phyloP scores from a whole-genome alignment of 2,329 filamentous ascomycete species.

The Chaetomium sp. region DNA sequence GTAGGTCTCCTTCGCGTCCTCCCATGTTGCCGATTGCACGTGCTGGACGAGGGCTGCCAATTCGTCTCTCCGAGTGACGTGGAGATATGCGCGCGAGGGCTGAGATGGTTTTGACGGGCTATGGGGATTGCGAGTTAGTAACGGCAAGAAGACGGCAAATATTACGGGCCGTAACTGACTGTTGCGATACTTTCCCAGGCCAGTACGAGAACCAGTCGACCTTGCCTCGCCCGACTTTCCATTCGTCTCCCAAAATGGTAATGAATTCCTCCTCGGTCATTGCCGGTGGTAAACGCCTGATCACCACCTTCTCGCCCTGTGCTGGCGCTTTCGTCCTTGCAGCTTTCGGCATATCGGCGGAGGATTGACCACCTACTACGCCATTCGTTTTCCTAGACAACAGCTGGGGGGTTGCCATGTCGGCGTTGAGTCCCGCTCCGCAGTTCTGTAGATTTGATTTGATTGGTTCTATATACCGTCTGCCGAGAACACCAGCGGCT shows the following conservation, averaged over 20 bases:
- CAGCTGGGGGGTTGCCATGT: conserved; percentile 34
- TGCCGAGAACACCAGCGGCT: neutral
- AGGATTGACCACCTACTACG: conserved; percentile 49
- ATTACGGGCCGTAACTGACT: conserved; percentile 58
- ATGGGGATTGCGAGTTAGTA: conserved; percentile 53
- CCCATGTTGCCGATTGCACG: conserved; percentile 70
- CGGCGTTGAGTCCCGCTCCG: neutral
- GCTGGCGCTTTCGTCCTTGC: conserved; percentile 54
- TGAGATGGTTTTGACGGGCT: conserved; percentile 82
- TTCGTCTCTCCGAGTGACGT: conserved; percentile 71
- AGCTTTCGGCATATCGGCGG: conserved; percentile 44
- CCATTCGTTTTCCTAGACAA: conserved; percentile 52
- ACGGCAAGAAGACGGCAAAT: neutral
- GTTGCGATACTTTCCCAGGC: conserved; percentile 73
- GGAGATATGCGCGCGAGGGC: conserved; percentile 79
- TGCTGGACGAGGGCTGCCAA: conserved; percentile 68
- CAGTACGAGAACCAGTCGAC: conserved; percentile 79
- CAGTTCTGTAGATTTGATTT: neutral
- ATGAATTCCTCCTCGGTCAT: conserved; percentile 80
- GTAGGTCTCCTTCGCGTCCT: conserved; percentile 78
- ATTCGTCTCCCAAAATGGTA: conserved; percentile 71
- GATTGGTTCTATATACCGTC: neutral
- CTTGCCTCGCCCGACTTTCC: conserved; percentile 78
- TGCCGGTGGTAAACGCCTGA: conserved; percentile 83
- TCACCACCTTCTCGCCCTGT: conserved; percentile 77